Base-by-base conservation (phyloP, 768 basidiomycete species). In the Boletellus sp. region DNA sequence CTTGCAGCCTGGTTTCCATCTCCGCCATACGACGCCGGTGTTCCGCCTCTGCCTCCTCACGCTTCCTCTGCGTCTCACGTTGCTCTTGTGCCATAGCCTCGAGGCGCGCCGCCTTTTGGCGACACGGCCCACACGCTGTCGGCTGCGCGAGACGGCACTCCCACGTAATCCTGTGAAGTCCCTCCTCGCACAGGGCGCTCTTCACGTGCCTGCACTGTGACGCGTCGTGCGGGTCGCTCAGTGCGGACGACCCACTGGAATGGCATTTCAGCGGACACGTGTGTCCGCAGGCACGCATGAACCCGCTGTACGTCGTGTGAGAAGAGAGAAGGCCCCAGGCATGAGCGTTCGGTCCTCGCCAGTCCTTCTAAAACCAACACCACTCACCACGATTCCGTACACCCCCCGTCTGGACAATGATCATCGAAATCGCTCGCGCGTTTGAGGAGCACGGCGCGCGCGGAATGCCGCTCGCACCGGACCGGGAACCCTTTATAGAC, bases 201-300 rank as follows among this genome's bases (percentile, higher is more conserved):
- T 78, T 47, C 16, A 70, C 55, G 4, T 62, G 46, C 17, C 8
- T 26, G 24, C 35, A n/a, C 65, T 56, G 64, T 83, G 86, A 0
- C 50, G 51, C 69, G 81, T 74, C 3, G 15, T 33, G 17, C 42
- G 34, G 13, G 53, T 61, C 45, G 50, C n/a, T 17, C 7, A 36
- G 23, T 37, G 57, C 78, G 74, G 10, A 75, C 74, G 53, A 80
- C 75, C 40, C 48, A 57, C 4, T 45, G 47, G 76, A 76, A 60
- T 87, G 85, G 50, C 85, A 87, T 60, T 76, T 84, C 0, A 75
- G 78, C 3, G 76, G 73, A 51, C 85, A 87, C 3, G 23, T 23
- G 56, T 87, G 85, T 8, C 58, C 58, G 31, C 59, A 60, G 0
- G 38, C 15, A 6, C 61, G 51, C 3, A 4, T 35, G 20, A 47